Conservation (phyloP, 106 monocot species). For the Dendrobium chrysotoxum region DNA sequence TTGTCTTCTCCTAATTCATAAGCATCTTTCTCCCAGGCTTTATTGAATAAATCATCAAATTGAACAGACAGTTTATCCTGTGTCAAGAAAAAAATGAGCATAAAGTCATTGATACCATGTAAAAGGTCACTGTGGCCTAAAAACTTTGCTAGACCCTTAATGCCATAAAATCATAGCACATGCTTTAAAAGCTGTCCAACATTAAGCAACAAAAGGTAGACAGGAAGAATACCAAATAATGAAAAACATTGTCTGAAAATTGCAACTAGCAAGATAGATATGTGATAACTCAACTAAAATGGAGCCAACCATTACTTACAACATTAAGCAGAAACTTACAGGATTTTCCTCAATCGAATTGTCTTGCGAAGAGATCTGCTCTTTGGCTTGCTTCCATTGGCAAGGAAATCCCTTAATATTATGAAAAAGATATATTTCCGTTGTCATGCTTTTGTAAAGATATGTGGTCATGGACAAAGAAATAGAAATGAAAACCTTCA, state of each 20-base stretch:
- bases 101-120: neutral
- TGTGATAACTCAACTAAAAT: constrained; percentile 1
- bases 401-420: constrained; percentile 42
- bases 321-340: constrained; percentile 30
- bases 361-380: neutral
- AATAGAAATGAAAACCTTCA: constrained; percentile 45
- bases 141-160: neutral
- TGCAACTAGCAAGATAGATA: neutral
- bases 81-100: neutral
- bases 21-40: constrained; percentile 50
- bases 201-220: neutral
- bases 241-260: neutral
- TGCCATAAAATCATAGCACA: neutral
- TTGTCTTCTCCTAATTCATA: constrained; percentile 17
- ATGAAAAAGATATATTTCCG: neutral
- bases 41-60: constrained; percentile 75
- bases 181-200: neutral
- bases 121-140: neutral
- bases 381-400: constrained; percentile 36
- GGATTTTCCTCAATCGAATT: constrained; percentile 29
- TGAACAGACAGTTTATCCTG: constrained; percentile 55
- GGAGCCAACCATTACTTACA: neutral
- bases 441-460: neutral
- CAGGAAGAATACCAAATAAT: neutral
- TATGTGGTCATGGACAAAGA: neutral